These are phyloP conservation scores for Arthrobotrys entomopaga DNA, from an alignment of 2,329 filamentous ascomycete species.

Conservation along the genomic window DNA sequence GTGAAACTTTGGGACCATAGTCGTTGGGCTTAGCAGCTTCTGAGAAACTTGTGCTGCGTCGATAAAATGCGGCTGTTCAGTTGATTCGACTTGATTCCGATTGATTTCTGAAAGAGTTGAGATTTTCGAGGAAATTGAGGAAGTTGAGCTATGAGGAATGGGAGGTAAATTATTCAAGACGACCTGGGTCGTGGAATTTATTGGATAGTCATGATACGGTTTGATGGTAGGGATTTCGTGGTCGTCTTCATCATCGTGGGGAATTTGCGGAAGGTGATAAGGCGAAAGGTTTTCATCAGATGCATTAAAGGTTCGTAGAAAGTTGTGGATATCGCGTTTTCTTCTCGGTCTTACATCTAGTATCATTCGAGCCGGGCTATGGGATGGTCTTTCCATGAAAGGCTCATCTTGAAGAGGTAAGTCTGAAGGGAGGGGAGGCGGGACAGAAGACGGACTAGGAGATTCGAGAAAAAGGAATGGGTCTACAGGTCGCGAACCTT, in stretches of 20 bases:
- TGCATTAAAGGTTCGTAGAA: conserved; percentile 52
- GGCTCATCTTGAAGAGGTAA: conserved; percentile 54
- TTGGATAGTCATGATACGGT: conserved; percentile 1
- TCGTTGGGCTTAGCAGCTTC: no score
- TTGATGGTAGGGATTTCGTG: conserved; percentile 1
- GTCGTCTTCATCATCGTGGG: conserved; percentile 44
- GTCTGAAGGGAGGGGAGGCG: conserved; percentile 55
- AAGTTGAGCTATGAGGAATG: conserved; percentile 27
- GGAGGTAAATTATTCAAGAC: conserved; percentile 25
- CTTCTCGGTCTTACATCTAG: conserved; percentile 54
- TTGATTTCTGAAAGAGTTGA: background rate
- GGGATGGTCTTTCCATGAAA: conserved; percentile 53
- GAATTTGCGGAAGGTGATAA: conserved; percentile 50
- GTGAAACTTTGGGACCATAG: no score
- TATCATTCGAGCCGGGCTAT: conserved; percentile 55
- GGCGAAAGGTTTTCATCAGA: conserved; percentile 46
- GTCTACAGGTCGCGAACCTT: conserved; percentile 56
- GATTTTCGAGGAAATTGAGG: background rate
- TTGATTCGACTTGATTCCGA: background rate
- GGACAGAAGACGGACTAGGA: conserved; percentile 55
- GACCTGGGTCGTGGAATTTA: background rate
- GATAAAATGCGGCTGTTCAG: background rate
- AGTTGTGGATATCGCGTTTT: conserved; percentile 50
- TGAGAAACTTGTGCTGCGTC: no score
- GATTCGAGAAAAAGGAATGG: conserved; percentile 56